These are phyloP conservation scores for Hordeum vulgare DNA, from an alignment of 176 grass and related monocot species.

Conservation along the genomic window MorexV3_pseudomolecules_assembly NC_058519.1:439974049-439974548, in stretches of 20 bases:
- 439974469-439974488: neutral
- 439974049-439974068: no score
- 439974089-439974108: no score
- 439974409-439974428: neutral
- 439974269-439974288: neutral
- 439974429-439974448: neutral
- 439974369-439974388: neutral
- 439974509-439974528: neutral
- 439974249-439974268: neutral
- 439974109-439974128: no score
- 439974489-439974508: conserved; percentile 3
- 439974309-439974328: neutral
- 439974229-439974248: neutral
- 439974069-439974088: no score
- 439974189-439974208: no score
- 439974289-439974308: neutral
- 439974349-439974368: neutral
- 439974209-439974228: neutral
- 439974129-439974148: neutral
- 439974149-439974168: neutral
- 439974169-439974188: neutral
- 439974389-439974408: neutral
- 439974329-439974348: neutral
- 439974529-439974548: conserved; percentile 4
- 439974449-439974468: neutral